phyloP scores from a whole-genome alignment of 2,329 filamentous ascomycete genomes.

The Pseudogymnoascus sp. region DNA sequence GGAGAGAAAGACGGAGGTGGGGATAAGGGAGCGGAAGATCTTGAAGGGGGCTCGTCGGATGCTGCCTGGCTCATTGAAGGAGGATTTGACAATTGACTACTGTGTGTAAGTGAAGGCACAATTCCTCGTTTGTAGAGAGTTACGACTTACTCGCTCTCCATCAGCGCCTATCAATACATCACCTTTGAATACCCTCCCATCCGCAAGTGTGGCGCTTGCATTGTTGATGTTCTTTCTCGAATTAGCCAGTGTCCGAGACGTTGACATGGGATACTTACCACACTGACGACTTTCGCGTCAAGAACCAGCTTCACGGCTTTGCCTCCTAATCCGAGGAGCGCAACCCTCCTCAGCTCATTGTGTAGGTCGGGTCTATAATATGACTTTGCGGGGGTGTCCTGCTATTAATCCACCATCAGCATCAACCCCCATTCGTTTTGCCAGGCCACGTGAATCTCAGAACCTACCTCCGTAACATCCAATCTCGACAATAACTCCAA shows the following conservation, averaged over 20 bases:
- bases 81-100: not conserved
- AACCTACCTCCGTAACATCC: not conserved
- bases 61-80: not conserved
- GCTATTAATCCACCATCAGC: not conserved
- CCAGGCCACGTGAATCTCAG: not conserved
- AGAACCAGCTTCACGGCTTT: not conserved
- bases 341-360: conserved; percentile 4
- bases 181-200: not conserved
- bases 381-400: not conserved
- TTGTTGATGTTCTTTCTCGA: not conserved
- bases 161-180: not conserved
- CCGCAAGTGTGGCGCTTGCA: not conserved
- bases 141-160: not conserved
- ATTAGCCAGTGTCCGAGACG: not conserved
- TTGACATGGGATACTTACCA: not conserved
- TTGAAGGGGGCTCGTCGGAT: not conserved
- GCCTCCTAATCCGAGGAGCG: not conserved
- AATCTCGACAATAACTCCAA: not conserved
- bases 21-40: not conserved
- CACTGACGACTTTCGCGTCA: not conserved
- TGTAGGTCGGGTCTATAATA: not conserved
- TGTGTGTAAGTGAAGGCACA: not conserved
- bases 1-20: not conserved
- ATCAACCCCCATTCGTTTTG: not conserved
- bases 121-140: not conserved